A percentile compares a stretch with the other conserved stretches of the same genome.
phyloP scores from a whole-genome alignment of 805 yeast genomes.

The Starmerella etchellsii region DNA sequence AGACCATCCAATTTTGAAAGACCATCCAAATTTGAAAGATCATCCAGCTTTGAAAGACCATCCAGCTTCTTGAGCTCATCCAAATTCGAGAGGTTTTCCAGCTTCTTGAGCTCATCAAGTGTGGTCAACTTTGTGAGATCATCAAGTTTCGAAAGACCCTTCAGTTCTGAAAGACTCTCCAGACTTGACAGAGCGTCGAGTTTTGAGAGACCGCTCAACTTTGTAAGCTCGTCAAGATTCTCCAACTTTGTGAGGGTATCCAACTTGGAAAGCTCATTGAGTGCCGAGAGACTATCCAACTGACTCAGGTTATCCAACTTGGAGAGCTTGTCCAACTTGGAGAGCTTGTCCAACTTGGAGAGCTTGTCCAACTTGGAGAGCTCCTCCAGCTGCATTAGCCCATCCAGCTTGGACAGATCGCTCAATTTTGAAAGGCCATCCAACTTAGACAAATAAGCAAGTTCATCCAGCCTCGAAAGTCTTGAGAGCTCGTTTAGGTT shows the following conservation, averaged over 20 bases:
- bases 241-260: slow-evolving; percentile 7
- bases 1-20: slow-evolving; percentile 5
- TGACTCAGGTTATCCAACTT: slow-evolving; percentile 3
- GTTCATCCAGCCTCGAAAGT: slow-evolving; percentile 5
- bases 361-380: slow-evolving; percentile 8
- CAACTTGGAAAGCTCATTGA: slow-evolving; percentile 2
- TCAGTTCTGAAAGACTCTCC: background rate
- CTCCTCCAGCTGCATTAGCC: slow-evolving; percentile 6
- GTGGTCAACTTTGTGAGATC: slow-evolving; percentile 1
- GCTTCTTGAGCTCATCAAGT: slow-evolving; percentile 2
- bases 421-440: slow-evolving; percentile 7
- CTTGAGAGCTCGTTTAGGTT: slow-evolving; percentile 18
- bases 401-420: slow-evolving; percentile 3
- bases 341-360: slow-evolving; percentile 3
- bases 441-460: slow-evolving; percentile 4
- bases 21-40: slow-evolving; percentile 5
- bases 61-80: slow-evolving; percentile 1
- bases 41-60: slow-evolving; percentile 1
- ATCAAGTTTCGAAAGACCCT: slow-evolving; percentile 2
- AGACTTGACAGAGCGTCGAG: slow-evolving; percentile 2
- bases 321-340: slow-evolving; percentile 7
- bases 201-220: background rate
- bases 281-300: slow-evolving; percentile 3
- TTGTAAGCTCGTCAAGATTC: slow-evolving; percentile 1
- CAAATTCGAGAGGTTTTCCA: slow-evolving; percentile 10